Evolutionary conservation across 768 basidiomycete genomes (phyloP), one percentile per base, ranked within the genome.

Genomic region (Tricholoma saponaceum): DNA sequence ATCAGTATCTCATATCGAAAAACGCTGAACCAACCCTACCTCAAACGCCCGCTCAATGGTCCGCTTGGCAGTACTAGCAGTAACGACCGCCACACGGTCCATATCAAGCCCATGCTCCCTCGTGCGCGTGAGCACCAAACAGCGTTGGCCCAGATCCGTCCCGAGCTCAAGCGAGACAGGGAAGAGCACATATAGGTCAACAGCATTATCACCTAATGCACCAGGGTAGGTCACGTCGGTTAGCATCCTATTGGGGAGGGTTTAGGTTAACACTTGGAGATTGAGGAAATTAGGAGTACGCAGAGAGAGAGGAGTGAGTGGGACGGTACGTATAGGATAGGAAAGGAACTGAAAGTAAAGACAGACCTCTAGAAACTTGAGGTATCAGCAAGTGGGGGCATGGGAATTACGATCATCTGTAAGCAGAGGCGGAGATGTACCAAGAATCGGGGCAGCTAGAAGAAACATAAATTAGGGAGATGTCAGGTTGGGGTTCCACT

Each of bases 141-240:
- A 76, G 20, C 94, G 83, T 60, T 92, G 87, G 25, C 78, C 73
- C 51, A 82, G 72, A 60, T 89, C 85, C 0, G 82, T 81, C 1
- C 80, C 75, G 16, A 90, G 78, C 44, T 83, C 88, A 16, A 91
- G 79, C 0, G 87, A 89, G 28, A 89, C 84, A 22, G 98, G 79
- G 85, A 95, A 98, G 64, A 87, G 76, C 0, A 95, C 94, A 64
- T 98, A 98, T 33, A 92, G 87, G 64, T 94, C 90, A 35, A 96
- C 86, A 2, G 94, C 94, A 61, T 93, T 92, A 65, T 92, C 88
- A 5, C 94, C 91, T 20, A 98, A 74, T 26, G 92, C 91, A 13
- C 91, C 85, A 5, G 94, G 94, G 69, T 99, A 98, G 80, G 41
- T 89, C 84, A 32, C 91, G 81, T 71, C 95, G 80, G 16, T 89